phyloP scores from a whole-genome alignment of 129 eudicot species.

The Chrysanthemum seticuspe region DNA sequence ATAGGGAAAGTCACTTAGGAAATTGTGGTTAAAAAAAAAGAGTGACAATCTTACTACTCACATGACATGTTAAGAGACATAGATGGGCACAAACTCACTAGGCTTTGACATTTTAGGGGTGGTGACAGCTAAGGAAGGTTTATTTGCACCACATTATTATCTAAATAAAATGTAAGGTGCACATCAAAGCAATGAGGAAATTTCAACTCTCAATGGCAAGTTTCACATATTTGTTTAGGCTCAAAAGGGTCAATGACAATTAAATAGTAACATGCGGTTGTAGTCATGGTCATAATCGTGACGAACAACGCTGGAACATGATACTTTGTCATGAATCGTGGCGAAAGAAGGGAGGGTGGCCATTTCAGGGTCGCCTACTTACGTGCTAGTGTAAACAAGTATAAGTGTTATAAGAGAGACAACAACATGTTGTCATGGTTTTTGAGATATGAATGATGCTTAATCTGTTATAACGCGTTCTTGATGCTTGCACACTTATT shows the following conservation, averaged over 20 bases:
- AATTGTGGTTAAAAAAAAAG: constrained; percentile 5
- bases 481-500: background rate
- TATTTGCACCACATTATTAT: constrained; percentile 23
- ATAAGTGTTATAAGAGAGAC: background rate
- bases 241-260: constrained; percentile 15
- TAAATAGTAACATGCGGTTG: constrained; percentile 19
- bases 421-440: background rate
- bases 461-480: background rate
- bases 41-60: constrained; percentile 16
- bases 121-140: constrained; percentile 13
- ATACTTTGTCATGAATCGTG: constrained; percentile 1
- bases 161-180: constrained; percentile 20
- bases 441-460: background rate
- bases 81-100: constrained; percentile 22
- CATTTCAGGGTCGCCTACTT: constrained; percentile 8
- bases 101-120: constrained; percentile 31
- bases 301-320: background rate
- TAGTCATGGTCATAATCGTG: constrained; percentile 9
- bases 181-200: constrained; percentile 8
- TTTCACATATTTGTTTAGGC: constrained; percentile 17
- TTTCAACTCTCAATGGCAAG: constrained; percentile 8
- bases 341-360: constrained; percentile 1
- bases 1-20: background rate
- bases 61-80: constrained; percentile 18
- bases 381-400: constrained; percentile 3